Evolutionary conservation across 2,329 filamentous ascomycete species (phyloP), one percentile per base, ranked within the genome.

Genomic region (Byssothecium circinans): DNA sequence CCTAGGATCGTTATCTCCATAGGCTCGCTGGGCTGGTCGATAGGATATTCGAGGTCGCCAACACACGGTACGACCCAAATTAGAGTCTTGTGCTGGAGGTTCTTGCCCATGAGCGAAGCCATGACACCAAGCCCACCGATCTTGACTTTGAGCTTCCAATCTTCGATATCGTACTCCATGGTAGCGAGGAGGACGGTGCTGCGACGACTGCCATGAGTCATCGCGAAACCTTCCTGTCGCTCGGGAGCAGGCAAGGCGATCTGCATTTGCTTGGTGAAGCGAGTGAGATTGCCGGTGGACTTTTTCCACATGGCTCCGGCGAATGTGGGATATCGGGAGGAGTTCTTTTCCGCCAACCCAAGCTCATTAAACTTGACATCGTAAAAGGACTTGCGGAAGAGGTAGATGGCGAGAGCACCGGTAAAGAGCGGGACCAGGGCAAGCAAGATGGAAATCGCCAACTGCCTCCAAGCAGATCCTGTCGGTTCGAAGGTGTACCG

Each of bases 141-240:
- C 70, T 87, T 87, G 70, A 87, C 83, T 68, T 85, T 87, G 70
- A 87, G 84, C 3, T 70, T 76, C 81, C 84, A 87, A 61, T 87
- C 84, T 45, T 84, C 81, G 50, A 87, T 86, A 52, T 87, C 83
- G 67, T 87, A 87, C 65, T 87, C 84, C 81, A 87, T 86, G 6
- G 84, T 87, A 11, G 83, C 84, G 43, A 87, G 85, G 18, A 87
- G 75, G 2, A 86, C 80, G 25, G 78, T 85, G n/a, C 81, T 73
- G 5, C 58, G 54, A 12, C 41, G 47, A 17, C 36, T 74, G 51
- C 33, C 60, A 14, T 54, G 40, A 22, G 45, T 38, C 5, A 47
- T 54, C 1, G 49, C 49, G 19, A 54, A 54, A 1, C 55, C 57
- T 35, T 58, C 57, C 4, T 41, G 43, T 14, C 42, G 46, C 37